Percentiles rank a stretch among this genome's conserved stretches.
phyloP scores from a whole-genome alignment of 2,329 filamentous ascomycete genomes.

The Hypoxylon sp. region DNA sequence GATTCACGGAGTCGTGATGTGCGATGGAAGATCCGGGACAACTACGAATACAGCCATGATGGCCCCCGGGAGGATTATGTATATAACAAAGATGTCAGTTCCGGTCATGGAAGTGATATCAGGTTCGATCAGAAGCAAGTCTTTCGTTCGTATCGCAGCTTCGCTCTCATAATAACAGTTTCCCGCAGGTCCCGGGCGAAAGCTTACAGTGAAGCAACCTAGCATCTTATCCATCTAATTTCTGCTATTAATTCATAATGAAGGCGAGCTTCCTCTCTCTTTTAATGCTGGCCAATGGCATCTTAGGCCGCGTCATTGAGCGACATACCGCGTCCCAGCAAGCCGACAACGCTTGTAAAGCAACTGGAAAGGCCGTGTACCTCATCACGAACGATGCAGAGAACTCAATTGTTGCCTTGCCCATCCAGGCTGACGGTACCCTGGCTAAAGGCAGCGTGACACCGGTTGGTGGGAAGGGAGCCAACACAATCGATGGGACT shows the following conservation, averaged over 20 bases:
- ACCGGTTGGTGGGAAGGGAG: constrained; percentile 62
- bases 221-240: background rate
- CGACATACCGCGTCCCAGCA: constrained; percentile 1
- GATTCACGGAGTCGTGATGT: constrained; percentile 13
- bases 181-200: constrained; percentile 1
- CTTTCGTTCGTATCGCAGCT: constrained; percentile 1
- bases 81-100: constrained; percentile 30
- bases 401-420: constrained; percentile 64
- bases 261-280: constrained; percentile 24
- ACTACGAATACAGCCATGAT: background rate
- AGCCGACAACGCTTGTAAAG: constrained; percentile 10
- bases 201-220: background rate
- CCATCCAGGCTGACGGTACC: constrained; percentile 60
- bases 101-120: constrained; percentile 6
- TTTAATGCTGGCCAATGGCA: constrained; percentile 32
- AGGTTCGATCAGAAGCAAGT: constrained; percentile 9
- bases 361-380: constrained; percentile 63
- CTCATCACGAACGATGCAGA: constrained; percentile 65
- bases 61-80: background rate
- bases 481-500: constrained; percentile 55
- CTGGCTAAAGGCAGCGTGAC: constrained; percentile 59
- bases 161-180: background rate
- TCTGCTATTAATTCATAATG: constrained; percentile 17
- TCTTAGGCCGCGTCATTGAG: constrained; percentile 35
- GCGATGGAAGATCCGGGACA: background rate